Conservation (phyloP, 164 flowering plant genomes). For the Warburgia ugandensis region DNA sequence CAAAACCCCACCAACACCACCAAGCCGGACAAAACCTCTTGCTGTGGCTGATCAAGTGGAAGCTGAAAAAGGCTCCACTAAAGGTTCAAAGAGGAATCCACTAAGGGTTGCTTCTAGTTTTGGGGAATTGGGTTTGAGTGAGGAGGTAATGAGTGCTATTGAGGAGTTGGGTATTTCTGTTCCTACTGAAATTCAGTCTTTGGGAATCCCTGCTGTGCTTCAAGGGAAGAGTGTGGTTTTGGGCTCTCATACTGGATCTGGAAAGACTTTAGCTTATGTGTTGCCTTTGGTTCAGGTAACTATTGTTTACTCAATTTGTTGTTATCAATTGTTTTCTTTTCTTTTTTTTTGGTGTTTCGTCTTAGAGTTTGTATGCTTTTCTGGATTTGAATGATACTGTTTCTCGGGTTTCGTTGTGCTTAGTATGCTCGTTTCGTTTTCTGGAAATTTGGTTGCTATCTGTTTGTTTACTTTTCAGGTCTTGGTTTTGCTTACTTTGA, state of each 20-base stretch:
- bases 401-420: too few species aligned
- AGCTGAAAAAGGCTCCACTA: conserved; percentile 7
- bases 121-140: conserved; percentile 71
- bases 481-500: too few species aligned
- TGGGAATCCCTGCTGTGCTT: conserved; percentile 79
- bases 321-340: too few species aligned
- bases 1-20: conserved; percentile 14
- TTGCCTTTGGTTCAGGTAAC: conserved; percentile 91
- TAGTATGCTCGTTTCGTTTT: too few species aligned
- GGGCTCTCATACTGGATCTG: conserved; percentile 98
- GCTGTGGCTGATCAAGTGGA: background rate
- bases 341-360: too few species aligned
- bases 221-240: conserved; percentile 79
- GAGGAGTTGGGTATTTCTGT: conserved; percentile 67
- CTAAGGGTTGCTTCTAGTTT: conserved; percentile 34
- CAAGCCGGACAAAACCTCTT: background rate
- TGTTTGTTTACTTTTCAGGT: background rate
- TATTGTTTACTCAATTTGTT: background rate
- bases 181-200: conserved; percentile 89
- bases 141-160: conserved; percentile 77
- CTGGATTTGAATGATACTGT: too few species aligned
- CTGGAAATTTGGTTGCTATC: background rate
- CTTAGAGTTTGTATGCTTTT: too few species aligned
- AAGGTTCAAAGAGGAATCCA: conserved; percentile 13
- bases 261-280: conserved; percentile 92